Base-by-base conservation (phyloP, 2,329 filamentous ascomycete genomes). In the Aurifilum marmelostoma region DNA sequence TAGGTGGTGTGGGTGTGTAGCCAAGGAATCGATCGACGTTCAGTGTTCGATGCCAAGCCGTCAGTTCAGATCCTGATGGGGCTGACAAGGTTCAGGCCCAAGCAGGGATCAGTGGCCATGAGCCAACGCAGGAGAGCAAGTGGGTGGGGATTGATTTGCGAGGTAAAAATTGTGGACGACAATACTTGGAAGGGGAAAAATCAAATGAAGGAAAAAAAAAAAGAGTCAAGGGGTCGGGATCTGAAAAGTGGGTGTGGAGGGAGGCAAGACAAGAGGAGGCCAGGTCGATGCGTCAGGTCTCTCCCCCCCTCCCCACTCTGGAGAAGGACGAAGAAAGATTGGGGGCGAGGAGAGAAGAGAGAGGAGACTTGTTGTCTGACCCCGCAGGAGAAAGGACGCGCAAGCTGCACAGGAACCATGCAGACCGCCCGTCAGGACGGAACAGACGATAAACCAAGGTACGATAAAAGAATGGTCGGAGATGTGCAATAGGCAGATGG, bases 31-130 rank as follows among this genome's bases (percentile, higher is more conserved):
- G 56, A 59, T 59, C 56, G 32, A 37, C 56, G 32, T 16, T 29
- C 29, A 4, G 11, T 37, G 32, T 59, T 59, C 32, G 29, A 63
- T 63, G 61, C 61, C 39, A 43, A 63, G 39, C 61, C 61, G 61
- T 63, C 61, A 63, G 61, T 63, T 63, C n/a, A 43, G 61, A 63
- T 63, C 61, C 61, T 47, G 61, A 63, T 63, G 61, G 61, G 41
- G 61, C 39, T 39, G 39, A 47, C 27, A 32, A 43, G 39, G 34
- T 47, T n/a, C 39, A 47, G 61, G 24, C 6, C n/a, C 41, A 50
- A 39, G 12, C 39, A 18, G 61, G 39, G 27, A 29, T 43, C 24
- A 29, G 32, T 27, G 27, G 27, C 16, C 27, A 47, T 12, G 21
- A 24, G n/a, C 16, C 27, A n/a, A 21, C 41, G 61, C 24, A 63